Evolutionary conservation across 768 basidiomycete genomes (phyloP), one percentile per base, ranked within the genome.

Genomic region (Tricholoma bakamatsutake): DNA sequence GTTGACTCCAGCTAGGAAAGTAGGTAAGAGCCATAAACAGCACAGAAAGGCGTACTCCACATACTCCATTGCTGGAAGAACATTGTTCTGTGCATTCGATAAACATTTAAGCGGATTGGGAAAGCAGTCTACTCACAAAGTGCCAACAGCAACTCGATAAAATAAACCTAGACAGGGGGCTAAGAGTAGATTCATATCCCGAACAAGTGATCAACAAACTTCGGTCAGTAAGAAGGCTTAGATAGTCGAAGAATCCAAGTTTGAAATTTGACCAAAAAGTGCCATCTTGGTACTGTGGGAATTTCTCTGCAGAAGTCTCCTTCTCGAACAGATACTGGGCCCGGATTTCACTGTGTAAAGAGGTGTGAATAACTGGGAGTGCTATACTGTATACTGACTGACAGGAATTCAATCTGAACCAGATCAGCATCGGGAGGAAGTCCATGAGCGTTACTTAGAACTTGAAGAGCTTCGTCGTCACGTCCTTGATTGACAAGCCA

Each of bases 61-160:
- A 55, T 56, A 67, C 87, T 88, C 87, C 87, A 90, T 69, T 90
- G 88, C 65, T 90, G 88, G 76, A 87, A 90, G 73, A 84, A 86
- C 87, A 85, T 92, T 40, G 74, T 82, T 58, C 80, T 81, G 52
- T 31, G 4, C 47, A 21, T 5, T 45, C 15, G 5, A 27, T 28
- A 11, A n/a, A 28, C 21, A 35, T 21, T 34, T 17, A 17, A 10
- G 37, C 31, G 13, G 6, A 6, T 27, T 18, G 37, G 35, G 46
- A 50, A 31, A 50, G 9, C 18, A 31, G 42, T 37, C 49, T 12
- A 66, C 76, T 62, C 55, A 79, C 76, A 84, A 64, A 46, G 83
- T 79, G 24, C 83, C 85, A 46, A 87, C 76, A 27, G 77, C 77
- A 7, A 87, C 78, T 33, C 89, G 79, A 63, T 78, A 81, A 46